Conservation (phyloP, 768 basidiomycete species). For the Rhizopogon salebrosus region DNA sequence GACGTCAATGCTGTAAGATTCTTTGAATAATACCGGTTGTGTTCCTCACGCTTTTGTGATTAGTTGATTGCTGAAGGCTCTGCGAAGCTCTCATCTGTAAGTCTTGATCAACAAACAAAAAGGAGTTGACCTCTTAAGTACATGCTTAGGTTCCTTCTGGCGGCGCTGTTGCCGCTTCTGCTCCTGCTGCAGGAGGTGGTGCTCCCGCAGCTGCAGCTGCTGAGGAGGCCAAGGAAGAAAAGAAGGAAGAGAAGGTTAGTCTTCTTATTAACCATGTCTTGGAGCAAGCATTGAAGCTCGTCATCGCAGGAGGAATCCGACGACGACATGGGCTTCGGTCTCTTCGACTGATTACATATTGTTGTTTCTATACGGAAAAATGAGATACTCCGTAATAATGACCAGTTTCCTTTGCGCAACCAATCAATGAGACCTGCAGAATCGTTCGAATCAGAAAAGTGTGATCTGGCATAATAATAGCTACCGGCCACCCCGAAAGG, state of each 20-base stretch:
- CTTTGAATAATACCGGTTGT: background rate
- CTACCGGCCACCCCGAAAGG: background rate
- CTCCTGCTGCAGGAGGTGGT: constrained; percentile 43
- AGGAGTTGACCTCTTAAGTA: constrained; percentile 5
- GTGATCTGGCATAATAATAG: background rate
- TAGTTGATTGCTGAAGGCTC: constrained; percentile 92
- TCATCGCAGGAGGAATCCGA: constrained; percentile 78
- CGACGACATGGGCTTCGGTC: constrained; percentile 99
- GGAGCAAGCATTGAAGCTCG: constrained; percentile 1
- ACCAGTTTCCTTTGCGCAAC: background rate
- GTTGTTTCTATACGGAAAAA: constrained; percentile 4
- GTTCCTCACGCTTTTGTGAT: background rate
- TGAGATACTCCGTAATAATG: constrained; percentile 5
- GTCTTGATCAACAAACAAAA: constrained; percentile 19
- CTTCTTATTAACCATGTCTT: background rate
- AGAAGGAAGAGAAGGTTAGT: constrained; percentile 85
- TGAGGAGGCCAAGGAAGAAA: constrained; percentile 75
- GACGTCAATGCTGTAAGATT: constrained; percentile 67
- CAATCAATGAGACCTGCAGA: background rate
- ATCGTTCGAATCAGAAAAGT: constrained; percentile 7
- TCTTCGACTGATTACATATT: constrained; percentile 72
- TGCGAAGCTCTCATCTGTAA: constrained; percentile 88
- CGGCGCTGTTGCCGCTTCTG: constrained; percentile 60
- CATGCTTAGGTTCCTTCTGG: constrained; percentile 80
- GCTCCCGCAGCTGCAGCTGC: constrained; percentile 52